Conservation (phyloP, 352 stramenopile species). For the Thalassiosira pacifica region DNA sequence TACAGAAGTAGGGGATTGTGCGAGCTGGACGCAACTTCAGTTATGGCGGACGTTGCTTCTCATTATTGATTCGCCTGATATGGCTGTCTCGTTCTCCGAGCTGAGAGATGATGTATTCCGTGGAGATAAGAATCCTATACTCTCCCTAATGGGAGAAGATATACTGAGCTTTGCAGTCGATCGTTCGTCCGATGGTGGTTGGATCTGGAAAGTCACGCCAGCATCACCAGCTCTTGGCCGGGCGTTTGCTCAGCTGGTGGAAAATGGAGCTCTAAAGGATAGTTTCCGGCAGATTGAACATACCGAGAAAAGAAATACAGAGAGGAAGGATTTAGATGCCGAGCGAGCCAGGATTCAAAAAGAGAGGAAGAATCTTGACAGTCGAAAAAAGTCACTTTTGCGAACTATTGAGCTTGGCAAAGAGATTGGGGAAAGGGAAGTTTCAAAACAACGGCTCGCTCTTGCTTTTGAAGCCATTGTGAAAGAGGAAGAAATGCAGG, state of each 20-base stretch:
- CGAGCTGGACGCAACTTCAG: conserved; percentile 34
- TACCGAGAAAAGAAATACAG: background rate
- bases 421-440: background rate
- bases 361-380: conserved; percentile 23
- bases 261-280: conserved; percentile 25
- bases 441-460: background rate
- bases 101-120: conserved; percentile 36
- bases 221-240: conserved; percentile 30
- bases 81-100: conserved; percentile 26
- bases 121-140: conserved; percentile 18
- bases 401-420: conserved; percentile 23
- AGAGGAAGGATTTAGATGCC: background rate
- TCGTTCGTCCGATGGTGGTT: background rate
- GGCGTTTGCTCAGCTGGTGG: conserved; percentile 29
- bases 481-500: conserved; percentile 12
- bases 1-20: background rate
- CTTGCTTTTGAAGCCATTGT: conserved; percentile 17
- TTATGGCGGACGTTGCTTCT: conserved; percentile 32
- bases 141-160: conserved; percentile 42
- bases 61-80: conserved; percentile 19
- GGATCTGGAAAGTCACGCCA: conserved; percentile 39
- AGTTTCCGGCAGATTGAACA: conserved; percentile 30
- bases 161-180: conserved; percentile 39
- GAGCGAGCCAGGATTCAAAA: background rate
- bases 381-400: conserved; percentile 22